Base-by-base conservation (phyloP, 106 monocot genomes). In the Narthecium ossifragum region DNA sequence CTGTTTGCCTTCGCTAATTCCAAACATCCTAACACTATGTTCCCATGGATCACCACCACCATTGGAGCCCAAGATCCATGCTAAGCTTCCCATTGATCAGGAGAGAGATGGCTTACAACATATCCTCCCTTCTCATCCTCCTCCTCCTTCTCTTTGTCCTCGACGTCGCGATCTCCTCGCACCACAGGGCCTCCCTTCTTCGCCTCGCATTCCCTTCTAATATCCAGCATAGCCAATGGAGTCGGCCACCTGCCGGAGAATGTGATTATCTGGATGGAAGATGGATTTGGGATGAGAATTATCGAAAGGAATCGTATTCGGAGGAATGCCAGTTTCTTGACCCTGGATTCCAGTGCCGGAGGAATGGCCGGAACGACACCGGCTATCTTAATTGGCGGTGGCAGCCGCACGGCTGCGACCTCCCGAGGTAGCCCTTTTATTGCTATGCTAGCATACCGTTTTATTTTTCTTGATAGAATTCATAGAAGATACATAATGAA, bases 311-410 rank as follows among this genome's bases (percentile, higher is more conserved):
- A 14, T 62, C 47, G 17, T 94, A 94, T 53, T 25, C 66, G 5
- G 94, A 96, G 68, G 66, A 66, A 5, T 90, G 94, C 63, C 75
- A 59, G 13, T 90, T 96, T 37, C 68, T 96, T 0, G 94, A 96
- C 58, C 86, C 80, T 0, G 94, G 94, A 4, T 90, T 90, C 59
- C 82, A 40, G 36, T 90, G 94, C 80, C 62, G 32, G 6, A 55
- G 46, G 32, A 89, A 89, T 27, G 94, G 94, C 39, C 76, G 94
- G 26, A 68, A 59, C 0, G 83, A 96, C 43, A 30, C 66, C 2
- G 60, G 43, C n/a, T 96, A 82, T 39, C 69, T 75, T 54, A 59
- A 78, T 12, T 96, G 90, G 90, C 64, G 94, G 15, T 96, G 89
- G 94, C 71, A 66, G 43, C 90, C 90, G 15, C 54, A 59, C 9